Percentiles rank a stretch among this genome's conserved stretches.
These are phyloP conservation scores for Myriosclerotinia duriaeana DNA, from an alignment of 2,329 filamentous ascomycete species.

Conservation along the genomic window DNA sequence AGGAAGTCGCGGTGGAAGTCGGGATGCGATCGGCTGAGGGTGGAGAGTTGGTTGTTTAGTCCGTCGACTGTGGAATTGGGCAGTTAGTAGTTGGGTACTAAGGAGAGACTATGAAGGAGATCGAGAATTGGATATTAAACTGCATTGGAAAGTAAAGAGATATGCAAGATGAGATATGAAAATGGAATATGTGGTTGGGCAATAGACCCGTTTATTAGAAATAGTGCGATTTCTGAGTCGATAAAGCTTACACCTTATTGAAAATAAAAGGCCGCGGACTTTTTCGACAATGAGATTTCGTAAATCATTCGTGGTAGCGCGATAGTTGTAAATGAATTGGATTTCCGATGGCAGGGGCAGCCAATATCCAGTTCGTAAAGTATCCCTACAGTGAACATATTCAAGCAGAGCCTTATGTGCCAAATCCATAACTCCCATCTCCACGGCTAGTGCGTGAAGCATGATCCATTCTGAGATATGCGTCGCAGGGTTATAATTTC, in stretches of 20 bases:
- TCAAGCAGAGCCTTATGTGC: not conserved
- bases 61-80: not conserved
- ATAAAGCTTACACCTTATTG: not conserved
- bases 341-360: constrained; percentile 9
- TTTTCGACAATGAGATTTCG: not conserved
- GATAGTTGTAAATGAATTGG: constrained; percentile 1
- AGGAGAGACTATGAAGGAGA: not conserved
- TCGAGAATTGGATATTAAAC: too few relatives aligned
- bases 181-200: not conserved
- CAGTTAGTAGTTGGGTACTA: not conserved
- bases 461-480: constrained; percentile 17
- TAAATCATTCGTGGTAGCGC: not conserved
- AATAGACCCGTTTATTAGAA: not conserved
- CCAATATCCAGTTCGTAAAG: not conserved
- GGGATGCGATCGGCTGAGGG: not conserved
- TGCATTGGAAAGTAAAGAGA: too few relatives aligned
- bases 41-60: not conserved
- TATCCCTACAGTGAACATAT: not conserved
- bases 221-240: not conserved
- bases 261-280: not conserved
- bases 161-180: not conserved
- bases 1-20: not conserved
- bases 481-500: not conserved
- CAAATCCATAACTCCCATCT: constrained; percentile 10
- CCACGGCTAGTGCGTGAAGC: not conserved